These are phyloP conservation scores for Dactylella cylindrospora DNA, from an alignment of 2,329 filamentous ascomycete species.

Conservation along the genomic window DNA sequence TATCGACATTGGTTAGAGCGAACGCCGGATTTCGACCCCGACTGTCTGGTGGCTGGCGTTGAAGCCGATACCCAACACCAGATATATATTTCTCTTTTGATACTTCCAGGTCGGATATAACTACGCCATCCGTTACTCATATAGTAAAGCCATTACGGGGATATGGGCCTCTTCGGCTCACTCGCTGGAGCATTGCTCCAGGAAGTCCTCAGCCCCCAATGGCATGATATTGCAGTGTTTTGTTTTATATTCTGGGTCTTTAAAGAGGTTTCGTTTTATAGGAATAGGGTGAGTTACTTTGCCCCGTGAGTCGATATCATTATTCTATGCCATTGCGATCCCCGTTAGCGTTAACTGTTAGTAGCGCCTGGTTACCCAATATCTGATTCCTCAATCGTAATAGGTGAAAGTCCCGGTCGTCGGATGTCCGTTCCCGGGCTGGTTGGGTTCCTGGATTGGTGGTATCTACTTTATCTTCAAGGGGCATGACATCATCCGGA, in stretches of 20 bases:
- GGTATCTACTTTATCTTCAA: constrained; percentile 29
- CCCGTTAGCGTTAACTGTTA: no score
- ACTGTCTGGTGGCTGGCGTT: no score
- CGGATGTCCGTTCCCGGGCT: constrained; percentile 37
- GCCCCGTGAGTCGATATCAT: no score
- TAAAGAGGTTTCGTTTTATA: constrained; percentile 32
- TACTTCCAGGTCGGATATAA: no score
- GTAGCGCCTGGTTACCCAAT: no score
- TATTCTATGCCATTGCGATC: no score
- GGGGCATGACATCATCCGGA: constrained; percentile 27
- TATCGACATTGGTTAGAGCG: no score
- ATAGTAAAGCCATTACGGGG: no score
- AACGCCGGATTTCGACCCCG: no score
- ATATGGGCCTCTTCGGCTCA: constrained; percentile 29
- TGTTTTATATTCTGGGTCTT: constrained; percentile 5
- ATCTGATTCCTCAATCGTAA: constrained; percentile 10
- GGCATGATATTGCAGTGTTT: constrained; percentile 13
- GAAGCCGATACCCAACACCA: no score
- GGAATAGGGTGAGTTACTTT: constrained; percentile 18
- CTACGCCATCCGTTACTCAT: no score
- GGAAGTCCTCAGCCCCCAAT: no score
- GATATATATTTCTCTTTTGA: neutral
- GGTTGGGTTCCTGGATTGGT: constrained; percentile 40
- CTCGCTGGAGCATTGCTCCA: constrained; percentile 8
- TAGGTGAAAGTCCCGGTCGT: constrained; percentile 41